Evolutionary conservation across 106 monocot species (phyloP), one percentile per base, ranked within the genome.

Genomic region (Allium fistulosum): DNA sequence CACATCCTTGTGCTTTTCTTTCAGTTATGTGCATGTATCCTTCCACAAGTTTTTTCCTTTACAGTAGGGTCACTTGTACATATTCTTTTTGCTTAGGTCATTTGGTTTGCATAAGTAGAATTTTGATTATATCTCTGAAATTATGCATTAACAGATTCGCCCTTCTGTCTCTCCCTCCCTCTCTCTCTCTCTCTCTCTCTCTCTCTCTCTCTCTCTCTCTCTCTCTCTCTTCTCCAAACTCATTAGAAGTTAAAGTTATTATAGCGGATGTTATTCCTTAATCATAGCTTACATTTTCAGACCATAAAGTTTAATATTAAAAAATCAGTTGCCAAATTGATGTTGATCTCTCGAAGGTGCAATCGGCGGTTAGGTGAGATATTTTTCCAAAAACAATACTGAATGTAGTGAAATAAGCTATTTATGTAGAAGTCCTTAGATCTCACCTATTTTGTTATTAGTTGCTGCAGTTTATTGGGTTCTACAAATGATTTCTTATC

Each of bases 331-430:
- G 72, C 68, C 57, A 88, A 80, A 76, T 55, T 96, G 65, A 84
- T 85, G 56, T 72, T 96, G 66, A 81, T 88, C 26, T 96, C 95
- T 69, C 71, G 95, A 61, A 83, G 91, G 69, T 96, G 95, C 74
- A 96, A 83, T 63, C 65, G 91, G 11, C 88, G 95, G 66, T 72
- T 96, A 69, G 95, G 95, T 96, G 82, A 48, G 17, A 46, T 51
- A 11, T 46, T 48, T 48, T 59, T 49, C 37, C 37, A 37, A 37
- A 2, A 37, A 37, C 37, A 37, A 37, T 37, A 5, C 37, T 37
- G 2, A 37, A 37, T 37, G 37, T 37, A 37, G 37, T 37, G 37
- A 37, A 37, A 5, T 37, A 37, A 37, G 37, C 37, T 37, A 37
- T 37, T 37, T 37, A 37, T 37, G 5, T 37, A 37, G 37, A 37